Conservation (phyloP, 192 early-diverging fungal species). For the Backusella tarrabulga region DNA sequence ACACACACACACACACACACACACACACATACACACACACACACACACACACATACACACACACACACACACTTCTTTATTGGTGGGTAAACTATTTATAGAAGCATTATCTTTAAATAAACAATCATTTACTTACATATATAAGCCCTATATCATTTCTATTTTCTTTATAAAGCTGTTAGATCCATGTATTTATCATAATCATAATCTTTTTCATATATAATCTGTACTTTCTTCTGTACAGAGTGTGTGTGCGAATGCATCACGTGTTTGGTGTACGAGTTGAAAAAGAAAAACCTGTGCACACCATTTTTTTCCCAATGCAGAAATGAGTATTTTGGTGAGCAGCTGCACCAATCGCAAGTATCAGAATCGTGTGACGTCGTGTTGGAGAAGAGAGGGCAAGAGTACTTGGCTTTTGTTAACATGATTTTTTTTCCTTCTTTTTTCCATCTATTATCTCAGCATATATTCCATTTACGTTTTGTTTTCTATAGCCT, state of each 20-base stretch:
- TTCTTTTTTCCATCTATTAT: background rate
- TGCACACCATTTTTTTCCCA: background rate
- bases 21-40: background rate
- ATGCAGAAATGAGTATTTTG: constrained; percentile 5
- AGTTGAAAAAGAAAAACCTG: background rate
- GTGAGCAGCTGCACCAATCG: constrained; percentile 5
- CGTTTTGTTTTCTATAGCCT: background rate
- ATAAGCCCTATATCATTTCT: background rate
- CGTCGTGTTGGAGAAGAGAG: background rate
- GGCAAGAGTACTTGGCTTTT: background rate
- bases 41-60: background rate
- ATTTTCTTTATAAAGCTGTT: background rate
- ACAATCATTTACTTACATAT: background rate
- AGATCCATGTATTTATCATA: background rate
- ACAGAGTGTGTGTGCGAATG: background rate
- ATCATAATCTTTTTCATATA: background rate
- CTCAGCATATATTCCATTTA: background rate
- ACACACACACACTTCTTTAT: background rate
- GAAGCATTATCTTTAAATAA: background rate
- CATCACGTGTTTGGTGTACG: background rate
- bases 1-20: background rate
- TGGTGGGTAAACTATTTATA: background rate
- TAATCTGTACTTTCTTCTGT: background rate
- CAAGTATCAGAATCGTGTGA: constrained; percentile 5
- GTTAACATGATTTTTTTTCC: background rate